phyloP scores from a whole-genome alignment of 2,329 filamentous ascomycete genomes.

The Xylariaceae sp. region DNA sequence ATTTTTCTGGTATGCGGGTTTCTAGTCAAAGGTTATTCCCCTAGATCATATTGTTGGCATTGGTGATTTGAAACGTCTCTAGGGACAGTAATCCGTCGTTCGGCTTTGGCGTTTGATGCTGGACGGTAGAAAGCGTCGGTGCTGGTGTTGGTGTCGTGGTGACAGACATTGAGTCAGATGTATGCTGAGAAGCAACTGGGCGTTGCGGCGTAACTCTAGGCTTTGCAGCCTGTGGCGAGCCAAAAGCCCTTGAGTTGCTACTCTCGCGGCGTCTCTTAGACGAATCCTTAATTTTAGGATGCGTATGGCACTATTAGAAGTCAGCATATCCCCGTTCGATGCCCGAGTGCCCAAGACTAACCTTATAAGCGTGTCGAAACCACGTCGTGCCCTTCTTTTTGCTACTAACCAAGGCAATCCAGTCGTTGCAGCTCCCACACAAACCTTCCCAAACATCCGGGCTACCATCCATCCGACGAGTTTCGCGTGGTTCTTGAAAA shows the following conservation, averaged over 20 bases:
- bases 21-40: not conserved
- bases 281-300: conserved; percentile 66
- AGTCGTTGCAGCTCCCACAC: conserved; percentile 73
- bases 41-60: conserved; percentile 47
- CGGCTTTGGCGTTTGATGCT: conserved; percentile 27
- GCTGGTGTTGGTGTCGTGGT: conserved; percentile 39
- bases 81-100: conserved; percentile 29
- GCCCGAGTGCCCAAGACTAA: conserved; percentile 32
- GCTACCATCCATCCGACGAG: conserved; percentile 72
- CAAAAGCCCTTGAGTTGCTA: conserved; percentile 45
- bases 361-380: conserved; percentile 88
- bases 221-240: conserved; percentile 43
- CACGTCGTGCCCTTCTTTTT: conserved; percentile 92
- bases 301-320: conserved; percentile 58
- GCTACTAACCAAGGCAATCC: conserved; percentile 76
- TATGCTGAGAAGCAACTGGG: conserved; percentile 43
- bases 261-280: conserved; percentile 64
- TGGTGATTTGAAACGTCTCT: conserved; percentile 36
- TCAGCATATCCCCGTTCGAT: conserved; percentile 18
- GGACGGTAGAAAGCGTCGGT: conserved; percentile 28
- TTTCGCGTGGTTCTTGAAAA: conserved; percentile 73
- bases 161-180: conserved; percentile 35
- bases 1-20: not conserved
- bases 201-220: conserved; percentile 44
- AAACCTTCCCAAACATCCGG: conserved; percentile 78